Conservation (phyloP, 148 eudicot species). For the Rhododendron simsii region DNA sequence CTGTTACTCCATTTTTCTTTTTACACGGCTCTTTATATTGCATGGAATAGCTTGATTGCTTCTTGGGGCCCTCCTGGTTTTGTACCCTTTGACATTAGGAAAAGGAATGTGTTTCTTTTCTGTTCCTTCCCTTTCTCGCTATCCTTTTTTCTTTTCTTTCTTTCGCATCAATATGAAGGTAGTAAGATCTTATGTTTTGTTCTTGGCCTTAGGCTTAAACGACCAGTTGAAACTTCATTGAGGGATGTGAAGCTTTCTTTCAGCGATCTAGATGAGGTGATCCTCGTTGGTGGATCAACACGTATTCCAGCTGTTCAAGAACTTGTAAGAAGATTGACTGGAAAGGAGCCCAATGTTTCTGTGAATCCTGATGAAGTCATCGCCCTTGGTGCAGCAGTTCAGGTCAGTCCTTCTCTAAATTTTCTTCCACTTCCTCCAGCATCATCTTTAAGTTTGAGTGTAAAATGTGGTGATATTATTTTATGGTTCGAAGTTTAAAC, state of each 20-base stretch:
- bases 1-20: not conserved
- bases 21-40: too few species aligned
- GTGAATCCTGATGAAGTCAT: slow-evolving; percentile 98
- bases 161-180: not conserved
- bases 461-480: too few species aligned
- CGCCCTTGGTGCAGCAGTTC: slow-evolving; percentile 98
- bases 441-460: not conserved
- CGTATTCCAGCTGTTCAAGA: slow-evolving; percentile 94
- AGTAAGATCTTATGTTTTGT: not conserved
- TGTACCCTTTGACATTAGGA: too few species aligned
- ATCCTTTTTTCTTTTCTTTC: not conserved
- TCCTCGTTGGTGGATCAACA: slow-evolving; percentile 94
- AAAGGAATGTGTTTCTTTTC: too few species aligned
- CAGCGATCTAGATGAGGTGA: slow-evolving; percentile 86
- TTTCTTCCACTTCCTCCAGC: not conserved
- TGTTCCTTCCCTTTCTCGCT: too few species aligned
- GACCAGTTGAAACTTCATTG: slow-evolving; percentile 76
- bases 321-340: slow-evolving; percentile 77
- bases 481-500: not conserved
- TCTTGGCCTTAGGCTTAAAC: slow-evolving; percentile 47
- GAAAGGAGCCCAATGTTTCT: slow-evolving; percentile 89
- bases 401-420: slow-evolving; percentile 32
- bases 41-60: not conserved
- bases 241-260: slow-evolving; percentile 85
- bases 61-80: too few species aligned